A percentile compares a stretch with the other conserved stretches of the same genome.
Evolutionary conservation across 129 eudicot species (phyloP).

Genomic region (Artemisia argyi): DNA sequence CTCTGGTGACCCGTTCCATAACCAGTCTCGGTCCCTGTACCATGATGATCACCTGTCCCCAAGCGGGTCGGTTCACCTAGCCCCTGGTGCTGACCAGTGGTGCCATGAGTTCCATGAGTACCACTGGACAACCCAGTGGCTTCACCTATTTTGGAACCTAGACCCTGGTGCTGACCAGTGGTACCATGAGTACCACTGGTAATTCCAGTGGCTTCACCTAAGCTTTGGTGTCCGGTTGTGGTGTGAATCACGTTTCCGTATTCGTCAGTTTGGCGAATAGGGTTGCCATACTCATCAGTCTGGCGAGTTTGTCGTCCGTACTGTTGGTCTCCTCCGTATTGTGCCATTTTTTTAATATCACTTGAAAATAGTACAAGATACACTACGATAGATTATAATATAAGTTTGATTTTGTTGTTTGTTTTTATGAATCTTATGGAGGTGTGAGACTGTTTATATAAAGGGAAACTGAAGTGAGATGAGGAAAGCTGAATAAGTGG

Average conservation of each 20-base stretch:
- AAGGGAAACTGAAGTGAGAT: neutral
- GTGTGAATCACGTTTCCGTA: no score
- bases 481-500: constrained; percentile 21
- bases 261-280: no score
- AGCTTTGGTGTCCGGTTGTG: constrained; percentile 20
- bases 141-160: neutral
- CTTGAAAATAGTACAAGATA: neutral
- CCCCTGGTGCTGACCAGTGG: constrained; percentile 9
- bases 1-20: neutral
- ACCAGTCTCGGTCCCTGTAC: neutral
- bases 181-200: constrained; percentile 22
- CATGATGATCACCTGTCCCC: neutral
- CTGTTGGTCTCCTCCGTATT: neutral
- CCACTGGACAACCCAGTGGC: neutral
- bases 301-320: no score
- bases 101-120: neutral
- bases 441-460: constrained; percentile 13
- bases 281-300: no score
- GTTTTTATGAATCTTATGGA: constrained; percentile 21
- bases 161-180: constrained; percentile 15
- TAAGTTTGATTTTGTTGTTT: neutral
- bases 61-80: neutral
- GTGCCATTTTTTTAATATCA: constrained; percentile 45
- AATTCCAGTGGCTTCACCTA: constrained; percentile 19
- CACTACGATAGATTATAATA: neutral